phyloP scores from a whole-genome alignment of 2,329 filamentous ascomycete species.

The Westerdykella aurantiaca region DNA sequence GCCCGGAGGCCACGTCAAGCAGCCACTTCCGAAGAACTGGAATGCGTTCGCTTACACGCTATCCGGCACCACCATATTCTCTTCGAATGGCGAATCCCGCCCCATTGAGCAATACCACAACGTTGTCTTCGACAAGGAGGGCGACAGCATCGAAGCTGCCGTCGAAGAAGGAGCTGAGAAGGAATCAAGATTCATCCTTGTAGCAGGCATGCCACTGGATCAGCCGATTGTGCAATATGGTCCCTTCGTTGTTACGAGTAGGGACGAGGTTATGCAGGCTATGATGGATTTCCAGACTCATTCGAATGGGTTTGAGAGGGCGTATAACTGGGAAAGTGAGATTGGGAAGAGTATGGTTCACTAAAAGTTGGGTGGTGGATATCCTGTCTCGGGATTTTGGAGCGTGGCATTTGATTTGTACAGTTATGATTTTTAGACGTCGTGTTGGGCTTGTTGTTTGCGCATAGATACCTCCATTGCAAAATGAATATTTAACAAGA shows the following conservation, averaged over 20 bases:
- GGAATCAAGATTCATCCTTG: constrained; percentile 58
- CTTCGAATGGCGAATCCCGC: constrained; percentile 26
- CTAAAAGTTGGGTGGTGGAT: constrained; percentile 3
- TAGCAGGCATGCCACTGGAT: constrained; percentile 61
- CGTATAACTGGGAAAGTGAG: constrained; percentile 67
- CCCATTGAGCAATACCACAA: constrained; percentile 71
- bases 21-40: constrained; percentile 73
- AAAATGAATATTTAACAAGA: no score
- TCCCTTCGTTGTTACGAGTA: constrained; percentile 34
- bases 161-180: constrained; percentile 60
- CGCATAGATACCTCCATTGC: no score
- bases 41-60: constrained; percentile 86
- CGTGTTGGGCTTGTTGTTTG: no score
- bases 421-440: no score
- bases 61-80: constrained; percentile 62
- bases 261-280: constrained; percentile 35
- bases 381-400: no score
- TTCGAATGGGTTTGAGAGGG: constrained; percentile 51
- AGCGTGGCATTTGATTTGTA: no score
- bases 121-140: constrained; percentile 76
- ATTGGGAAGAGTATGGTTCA: constrained; percentile 50
- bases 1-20: constrained; percentile 71
- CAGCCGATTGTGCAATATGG: constrained; percentile 39
- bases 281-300: constrained; percentile 34
- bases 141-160: constrained; percentile 67